Percentiles rank a stretch among this genome's conserved stretches.
These are phyloP conservation scores for Salinomyces thailandicus DNA, from an alignment of 2,329 filamentous ascomycete species.

Conservation along the genomic window DNA sequence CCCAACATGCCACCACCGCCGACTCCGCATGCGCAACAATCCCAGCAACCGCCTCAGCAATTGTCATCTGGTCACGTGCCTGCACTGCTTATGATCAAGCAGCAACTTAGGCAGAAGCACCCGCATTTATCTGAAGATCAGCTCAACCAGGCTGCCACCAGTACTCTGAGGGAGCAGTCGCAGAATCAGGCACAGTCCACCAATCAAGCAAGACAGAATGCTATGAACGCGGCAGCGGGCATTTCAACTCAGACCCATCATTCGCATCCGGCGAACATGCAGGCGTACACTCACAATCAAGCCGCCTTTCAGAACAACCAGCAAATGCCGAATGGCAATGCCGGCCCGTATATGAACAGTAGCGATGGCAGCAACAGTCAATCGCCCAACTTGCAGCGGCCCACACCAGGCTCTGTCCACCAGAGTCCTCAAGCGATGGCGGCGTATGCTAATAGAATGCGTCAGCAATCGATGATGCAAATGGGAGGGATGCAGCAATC, in stretches of 20 bases:
- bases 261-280: slow-evolving; percentile 9
- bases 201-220: slow-evolving; percentile 26
- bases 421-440: slow-evolving; percentile 10
- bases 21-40: slow-evolving; percentile 16
- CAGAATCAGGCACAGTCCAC: slow-evolving; percentile 17
- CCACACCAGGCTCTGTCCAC: not conserved
- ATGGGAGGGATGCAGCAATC: slow-evolving; percentile 22
- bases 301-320: slow-evolving; percentile 16
- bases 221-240: slow-evolving; percentile 30
- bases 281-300: slow-evolving; percentile 18
- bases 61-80: slow-evolving; percentile 45
- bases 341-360: slow-evolving; percentile 8
- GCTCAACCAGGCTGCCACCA: slow-evolving; percentile 42
- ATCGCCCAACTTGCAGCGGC: slow-evolving; percentile 5
- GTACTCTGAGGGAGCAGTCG: slow-evolving; percentile 36
- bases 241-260: slow-evolving; percentile 14
- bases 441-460: slow-evolving; percentile 24
- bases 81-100: slow-evolving; percentile 43
- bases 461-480: slow-evolving; percentile 18
- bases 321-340: slow-evolving; percentile 10
- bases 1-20: slow-evolving; percentile 30
- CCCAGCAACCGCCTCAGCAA: slow-evolving; percentile 33
- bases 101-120: slow-evolving; percentile 41
- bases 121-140: slow-evolving; percentile 45
- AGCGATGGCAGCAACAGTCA: slow-evolving; percentile 4